These are phyloP conservation scores for Leccinum olivaceopallidum DNA, from an alignment of 768 basidiomycete genomes.

Conservation along the genomic window DNA sequence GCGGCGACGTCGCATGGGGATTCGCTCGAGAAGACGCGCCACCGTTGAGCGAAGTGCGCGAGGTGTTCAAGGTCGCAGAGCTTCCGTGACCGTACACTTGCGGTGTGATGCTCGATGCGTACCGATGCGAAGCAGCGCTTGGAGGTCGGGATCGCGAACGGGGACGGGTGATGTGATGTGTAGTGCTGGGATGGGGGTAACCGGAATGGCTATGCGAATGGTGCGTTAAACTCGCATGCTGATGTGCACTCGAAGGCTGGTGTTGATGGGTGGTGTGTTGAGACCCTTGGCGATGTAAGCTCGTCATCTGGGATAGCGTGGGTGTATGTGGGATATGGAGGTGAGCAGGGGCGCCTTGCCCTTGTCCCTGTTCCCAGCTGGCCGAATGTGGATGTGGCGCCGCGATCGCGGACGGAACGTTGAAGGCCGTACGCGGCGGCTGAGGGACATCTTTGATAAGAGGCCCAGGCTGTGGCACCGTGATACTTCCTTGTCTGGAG, in stretches of 20 bases:
- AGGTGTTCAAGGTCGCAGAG: constrained; percentile 22
- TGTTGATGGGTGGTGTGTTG: constrained; percentile 15
- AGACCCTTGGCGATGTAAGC: constrained; percentile 23
- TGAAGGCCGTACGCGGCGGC: constrained; percentile 19
- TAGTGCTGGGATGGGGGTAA: constrained; percentile 10
- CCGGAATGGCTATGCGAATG: constrained; percentile 12
- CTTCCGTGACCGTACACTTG: constrained; percentile 28
- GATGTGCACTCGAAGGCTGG: constrained; percentile 7
- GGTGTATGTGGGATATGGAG: constrained; percentile 6
- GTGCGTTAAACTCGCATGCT: constrained; percentile 16
- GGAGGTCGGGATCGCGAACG: constrained; percentile 31
- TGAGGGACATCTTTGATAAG: constrained; percentile 22
- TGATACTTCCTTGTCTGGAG: constrained; percentile 22
- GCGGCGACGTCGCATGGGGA: constrained; percentile 12
- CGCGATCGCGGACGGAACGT: constrained; percentile 9
- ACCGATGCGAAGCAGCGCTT: constrained; percentile 33
- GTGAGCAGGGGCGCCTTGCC: constrained; percentile 1
- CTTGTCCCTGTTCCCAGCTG: constrained; percentile 12
- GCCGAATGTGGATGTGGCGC: constrained; percentile 18
- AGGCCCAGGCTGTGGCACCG: constrained; percentile 16
- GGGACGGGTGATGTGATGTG: constrained; percentile 22
- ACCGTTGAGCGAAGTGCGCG: constrained; percentile 23
- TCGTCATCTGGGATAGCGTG: constrained; percentile 6
- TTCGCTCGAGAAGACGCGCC: constrained; percentile 13
- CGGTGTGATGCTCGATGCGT: constrained; percentile 28